phyloP scores from a whole-genome alignment of 768 basidiomycete species.

The Daedaleopsis sinensis region DNA sequence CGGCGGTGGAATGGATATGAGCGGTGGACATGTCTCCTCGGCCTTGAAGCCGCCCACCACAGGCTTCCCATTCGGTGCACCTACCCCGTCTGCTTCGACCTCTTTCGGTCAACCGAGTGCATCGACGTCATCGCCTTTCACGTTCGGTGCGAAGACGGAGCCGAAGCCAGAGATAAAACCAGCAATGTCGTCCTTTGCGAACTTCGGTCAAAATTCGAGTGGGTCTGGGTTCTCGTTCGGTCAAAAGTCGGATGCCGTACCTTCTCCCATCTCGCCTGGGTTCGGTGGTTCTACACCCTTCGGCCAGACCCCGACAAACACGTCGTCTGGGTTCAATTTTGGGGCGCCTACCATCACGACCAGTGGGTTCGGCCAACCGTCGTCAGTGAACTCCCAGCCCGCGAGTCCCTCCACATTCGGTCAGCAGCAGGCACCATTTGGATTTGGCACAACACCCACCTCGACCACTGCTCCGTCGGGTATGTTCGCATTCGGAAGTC shows the following conservation, averaged over 20 bases:
- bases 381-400: slow-evolving; percentile 25
- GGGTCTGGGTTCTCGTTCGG: slow-evolving; percentile 53
- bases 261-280: slow-evolving; percentile 19
- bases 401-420: slow-evolving; percentile 33
- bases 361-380: slow-evolving; percentile 27
- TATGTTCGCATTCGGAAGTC: slow-evolving; percentile 35
- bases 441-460: slow-evolving; percentile 30
- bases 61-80: slow-evolving; percentile 46
- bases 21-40: slow-evolving; percentile 22
- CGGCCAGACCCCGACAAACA: slow-evolving; percentile 35
- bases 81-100: slow-evolving; percentile 32
- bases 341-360: slow-evolving; percentile 22
- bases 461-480: slow-evolving; percentile 34
- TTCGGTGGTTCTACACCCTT: slow-evolving; percentile 48
- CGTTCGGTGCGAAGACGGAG: slow-evolving; percentile 40
- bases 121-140: slow-evolving; percentile 18
- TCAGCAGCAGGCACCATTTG: slow-evolving; percentile 29
- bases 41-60: slow-evolving; percentile 12
- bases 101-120: slow-evolving; percentile 42
- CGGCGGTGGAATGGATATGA: slow-evolving; percentile 49
- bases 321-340: slow-evolving; percentile 29
- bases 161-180: slow-evolving; percentile 47
- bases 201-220: slow-evolving; percentile 49
- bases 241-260: slow-evolving; percentile 30
- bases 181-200: slow-evolving; percentile 32